Base-by-base conservation (phyloP, 345 rosid species). In the Aegle marmelos region DNA sequence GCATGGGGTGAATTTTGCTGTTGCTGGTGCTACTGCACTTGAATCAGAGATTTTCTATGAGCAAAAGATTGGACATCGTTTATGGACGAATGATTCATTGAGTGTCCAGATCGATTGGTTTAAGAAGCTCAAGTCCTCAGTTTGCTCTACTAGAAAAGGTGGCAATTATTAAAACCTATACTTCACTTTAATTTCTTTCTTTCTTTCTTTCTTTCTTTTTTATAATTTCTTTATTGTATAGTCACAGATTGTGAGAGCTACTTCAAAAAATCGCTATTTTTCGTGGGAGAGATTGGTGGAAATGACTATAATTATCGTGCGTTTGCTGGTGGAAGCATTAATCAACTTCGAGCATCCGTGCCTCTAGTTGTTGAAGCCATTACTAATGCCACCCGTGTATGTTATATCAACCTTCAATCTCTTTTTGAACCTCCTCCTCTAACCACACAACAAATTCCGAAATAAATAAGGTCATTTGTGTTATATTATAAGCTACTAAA, bases 271-370 rank as follows among this genome's bases (percentile, higher is more conserved):
- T 87, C 97, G 8, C 79, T 92, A 24, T 88, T 92, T 79, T 28
- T 89, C 63, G 88, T 92, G 22, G 94, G 94, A 24, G 94, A 92
- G 80, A 91, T 92, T 0, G 97, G 94, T 36, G 97, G 94, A 37
- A 92, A 90, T 68, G 97, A 92, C 76, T 92, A 89, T 79, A 92
- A 87, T 72, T 88, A 85, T 63, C 77, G 88, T 5, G 84, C 79
- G 71, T 81, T 90, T 70, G 57, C 63, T 4, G 90, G 89, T 33
- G 88, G 83, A 81, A 82, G 73, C 78, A 70, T 80, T 62, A 67
- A 81, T 68, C 81, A 81, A 53, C 79, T 87, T 0, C 77, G 66
- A 56, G 83, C 88, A 72, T 62, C 60, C 11, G 93, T 88, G 9
- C 90, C 94, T 33, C 66, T 76, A 1, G 92, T 92, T 9, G 87